Evolutionary conservation across 2,329 filamentous ascomycete species (phyloP), one percentile per base, ranked within the genome.

Genomic region (Cercospora nicotianae): DNA sequence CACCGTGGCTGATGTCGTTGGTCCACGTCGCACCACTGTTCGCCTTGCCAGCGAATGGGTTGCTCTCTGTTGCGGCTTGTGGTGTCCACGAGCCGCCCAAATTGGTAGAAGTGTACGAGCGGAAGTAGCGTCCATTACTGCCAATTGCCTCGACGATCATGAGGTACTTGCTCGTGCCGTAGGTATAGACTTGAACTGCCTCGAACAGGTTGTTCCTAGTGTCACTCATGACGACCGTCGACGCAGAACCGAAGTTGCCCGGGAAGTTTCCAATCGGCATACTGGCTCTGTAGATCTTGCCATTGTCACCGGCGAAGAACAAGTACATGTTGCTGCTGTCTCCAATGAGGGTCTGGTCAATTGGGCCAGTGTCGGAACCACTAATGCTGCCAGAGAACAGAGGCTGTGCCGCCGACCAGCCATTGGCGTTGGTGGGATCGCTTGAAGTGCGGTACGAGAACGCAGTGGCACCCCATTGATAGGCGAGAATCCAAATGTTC

Each of bases 91-190:
- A 62, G 8, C 88, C 89, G 42, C 76, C 75, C 8, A 90, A 81
- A 72, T 80, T 85, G 53, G 79, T 83, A 13, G 89, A 85, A 0
- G 87, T 90, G 80, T 87, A 90, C 0, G 87, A 89, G 66, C 88
- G 87, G 84, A 90, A 90, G 78, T 86, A 91, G 2, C 89, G 83
- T 0, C 88, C 88, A 33, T 82, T 78, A 0, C 77, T 42, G 0
- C 88, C 88, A 53, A 86, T 85, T 0, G 86, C 81, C 77, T 91
- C 89, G 36, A 90, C 87, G n/a, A 90, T 84, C 86, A 90, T 90
- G 65, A 90, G 84, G 77, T 90, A 90, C 70, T 84, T 78, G 70
- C 81, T 81, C 72, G 84, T 80, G 30, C 85, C 86, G 33, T 90
- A 73, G 1, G 83, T 88, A 79, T 90, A 91, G 55, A 91, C 88